phyloP scores from a whole-genome alignment of 257 asterid species.

The Nemophila menziesii region DNA sequence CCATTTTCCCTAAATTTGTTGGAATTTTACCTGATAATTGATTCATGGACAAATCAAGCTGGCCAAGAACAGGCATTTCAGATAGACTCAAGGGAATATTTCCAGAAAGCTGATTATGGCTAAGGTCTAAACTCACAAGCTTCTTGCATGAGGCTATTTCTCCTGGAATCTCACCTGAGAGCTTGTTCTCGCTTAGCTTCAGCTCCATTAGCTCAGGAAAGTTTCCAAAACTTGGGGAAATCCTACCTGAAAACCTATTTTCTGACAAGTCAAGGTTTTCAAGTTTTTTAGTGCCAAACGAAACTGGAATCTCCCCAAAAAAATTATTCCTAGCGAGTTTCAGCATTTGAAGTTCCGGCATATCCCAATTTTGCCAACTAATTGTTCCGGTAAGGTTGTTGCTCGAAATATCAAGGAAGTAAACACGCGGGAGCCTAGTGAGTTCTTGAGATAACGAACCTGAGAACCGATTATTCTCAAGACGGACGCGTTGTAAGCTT shows the following conservation, averaged over 20 bases:
- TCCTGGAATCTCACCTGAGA: constrained; percentile 52
- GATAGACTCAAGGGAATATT: constrained; percentile 47
- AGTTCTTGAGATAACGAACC: constrained; percentile 39
- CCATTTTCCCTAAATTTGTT: constrained; percentile 36
- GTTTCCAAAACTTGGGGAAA: constrained; percentile 35
- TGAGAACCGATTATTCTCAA: constrained; percentile 47
- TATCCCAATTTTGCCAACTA: constrained; percentile 39
- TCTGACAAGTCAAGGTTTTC: constrained; percentile 58
- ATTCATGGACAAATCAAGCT: constrained; percentile 60
- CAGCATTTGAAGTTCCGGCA: constrained; percentile 81
- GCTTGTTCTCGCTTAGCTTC: constrained; percentile 34
- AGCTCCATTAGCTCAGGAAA: constrained; percentile 44
- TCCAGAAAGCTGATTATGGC: constrained; percentile 47
- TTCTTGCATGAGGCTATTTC: constrained; percentile 45
- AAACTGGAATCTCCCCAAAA: constrained; percentile 32
- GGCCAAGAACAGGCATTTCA: constrained; percentile 64
- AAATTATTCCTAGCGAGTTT: constrained; percentile 46
- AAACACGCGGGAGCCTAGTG: constrained; percentile 47
- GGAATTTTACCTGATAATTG: constrained; percentile 53
- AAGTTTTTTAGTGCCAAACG: constrained; percentile 47
- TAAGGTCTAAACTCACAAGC: constrained; percentile 62
- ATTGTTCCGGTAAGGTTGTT: constrained; percentile 45
- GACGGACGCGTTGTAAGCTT: constrained; percentile 54
- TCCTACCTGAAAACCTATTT: constrained; percentile 40
- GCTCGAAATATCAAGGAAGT: constrained; percentile 55